Evolutionary conservation across 2,329 filamentous ascomycete species (phyloP).

Genomic region (Westerdykella aurantiaca): DNA sequence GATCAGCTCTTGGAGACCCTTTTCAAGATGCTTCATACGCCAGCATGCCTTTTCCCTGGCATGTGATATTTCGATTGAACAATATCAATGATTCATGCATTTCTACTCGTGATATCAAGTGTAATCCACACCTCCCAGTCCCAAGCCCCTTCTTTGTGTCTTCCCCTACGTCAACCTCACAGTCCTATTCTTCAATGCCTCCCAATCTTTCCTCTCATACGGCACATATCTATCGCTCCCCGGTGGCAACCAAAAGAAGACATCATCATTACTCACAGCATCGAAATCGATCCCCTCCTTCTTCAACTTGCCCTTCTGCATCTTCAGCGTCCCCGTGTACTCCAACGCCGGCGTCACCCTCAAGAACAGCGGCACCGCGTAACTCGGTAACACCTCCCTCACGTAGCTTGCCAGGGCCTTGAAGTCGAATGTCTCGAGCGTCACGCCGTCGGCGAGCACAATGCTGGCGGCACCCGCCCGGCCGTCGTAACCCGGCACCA

Average conservation of each 20-base stretch:
- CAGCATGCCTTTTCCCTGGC: too few species aligned
- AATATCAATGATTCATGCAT: background rate
- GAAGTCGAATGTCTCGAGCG: constrained; percentile 29
- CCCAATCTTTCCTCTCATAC: constrained; percentile 36
- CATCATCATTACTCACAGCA: constrained; percentile 34
- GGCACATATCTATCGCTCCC: constrained; percentile 32
- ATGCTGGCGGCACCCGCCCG: constrained; percentile 41
- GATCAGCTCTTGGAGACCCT: too few species aligned
- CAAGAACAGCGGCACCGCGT: constrained; percentile 44
- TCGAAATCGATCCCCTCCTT: constrained; percentile 41
- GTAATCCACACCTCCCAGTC: background rate
- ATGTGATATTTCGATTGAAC: background rate
- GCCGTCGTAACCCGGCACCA: constrained; percentile 42
- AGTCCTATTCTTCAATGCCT: constrained; percentile 26
- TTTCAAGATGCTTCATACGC: too few species aligned
- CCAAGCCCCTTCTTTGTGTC: background rate
- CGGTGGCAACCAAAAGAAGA: constrained; percentile 40
- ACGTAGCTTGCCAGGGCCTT: constrained; percentile 37
- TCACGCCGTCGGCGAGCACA: constrained; percentile 32
- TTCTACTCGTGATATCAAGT: background rate
- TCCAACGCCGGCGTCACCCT: constrained; percentile 37
- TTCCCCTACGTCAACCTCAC: constrained; percentile 18
- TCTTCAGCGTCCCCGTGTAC: constrained; percentile 44
- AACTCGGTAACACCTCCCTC: constrained; percentile 37
- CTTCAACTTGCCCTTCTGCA: constrained; percentile 42